These are phyloP conservation scores for Saururus chinensis DNA, from an alignment of 164 flowering plant species.

Conservation along the genomic window DNA sequence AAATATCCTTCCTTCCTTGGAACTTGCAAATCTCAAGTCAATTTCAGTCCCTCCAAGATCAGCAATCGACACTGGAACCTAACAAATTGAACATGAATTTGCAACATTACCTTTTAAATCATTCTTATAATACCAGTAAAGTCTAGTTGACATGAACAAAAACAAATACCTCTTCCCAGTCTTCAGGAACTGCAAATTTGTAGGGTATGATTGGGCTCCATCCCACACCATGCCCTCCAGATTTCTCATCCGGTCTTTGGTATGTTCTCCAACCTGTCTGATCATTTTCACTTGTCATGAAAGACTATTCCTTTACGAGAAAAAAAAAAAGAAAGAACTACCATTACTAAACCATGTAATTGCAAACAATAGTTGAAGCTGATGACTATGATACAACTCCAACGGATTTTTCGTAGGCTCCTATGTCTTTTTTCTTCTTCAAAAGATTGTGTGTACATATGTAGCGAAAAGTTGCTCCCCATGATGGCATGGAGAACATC, in stretches of 20 bases:
- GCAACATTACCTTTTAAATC: too few relatives aligned
- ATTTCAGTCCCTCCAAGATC: conserved; percentile 97
- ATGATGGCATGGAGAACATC: too few relatives aligned
- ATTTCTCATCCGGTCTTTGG: conserved; percentile 89
- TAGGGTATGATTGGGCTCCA: conserved; percentile 99
- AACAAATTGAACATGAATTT: neutral
- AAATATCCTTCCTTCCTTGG: conserved; percentile 67
- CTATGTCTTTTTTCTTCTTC: too few relatives aligned
- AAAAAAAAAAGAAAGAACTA: too few relatives aligned
- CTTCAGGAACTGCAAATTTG: conserved; percentile 57
- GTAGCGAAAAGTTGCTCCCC: too few relatives aligned
- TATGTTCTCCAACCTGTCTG: conserved; percentile 99
- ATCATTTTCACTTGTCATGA: conserved; percentile 21
- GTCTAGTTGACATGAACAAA: neutral
- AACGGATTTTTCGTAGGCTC: too few relatives aligned
- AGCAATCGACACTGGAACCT: conserved; percentile 97
- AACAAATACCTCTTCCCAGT: conserved; percentile 76
- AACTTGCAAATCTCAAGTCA: conserved; percentile 75
- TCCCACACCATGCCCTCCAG: conserved; percentile 98
- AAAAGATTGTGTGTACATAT: too few relatives aligned
- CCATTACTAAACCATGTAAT: too few relatives aligned
- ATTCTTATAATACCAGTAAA: neutral
- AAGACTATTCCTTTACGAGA: too few relatives aligned
- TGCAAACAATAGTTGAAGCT: too few relatives aligned
- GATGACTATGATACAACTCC: too few relatives aligned